phyloP scores from a whole-genome alignment of 2,329 filamentous ascomycete species.

The Colletotrichum scovillei region DNA sequence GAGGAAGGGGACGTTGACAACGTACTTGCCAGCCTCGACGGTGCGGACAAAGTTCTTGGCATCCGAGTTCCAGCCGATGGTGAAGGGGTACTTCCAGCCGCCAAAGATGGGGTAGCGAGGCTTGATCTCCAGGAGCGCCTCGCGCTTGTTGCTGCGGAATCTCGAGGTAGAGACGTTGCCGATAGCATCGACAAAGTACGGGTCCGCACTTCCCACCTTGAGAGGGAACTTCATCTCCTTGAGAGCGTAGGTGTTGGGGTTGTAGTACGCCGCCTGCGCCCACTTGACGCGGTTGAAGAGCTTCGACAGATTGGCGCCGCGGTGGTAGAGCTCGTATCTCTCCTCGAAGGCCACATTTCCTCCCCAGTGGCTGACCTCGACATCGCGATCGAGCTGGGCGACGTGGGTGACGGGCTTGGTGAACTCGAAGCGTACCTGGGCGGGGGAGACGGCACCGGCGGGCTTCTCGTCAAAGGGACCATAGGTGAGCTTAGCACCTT shows the following conservation, averaged over 20 bases:
- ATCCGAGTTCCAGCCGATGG: conserved; percentile 94
- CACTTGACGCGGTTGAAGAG: conserved; percentile 84
- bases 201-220: conserved; percentile 80
- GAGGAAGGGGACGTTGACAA: conserved; percentile 91
- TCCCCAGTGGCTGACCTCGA: conserved; percentile 98
- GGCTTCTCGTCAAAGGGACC: conserved; percentile 87
- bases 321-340: conserved; percentile 88
- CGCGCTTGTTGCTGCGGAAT: conserved; percentile 81
- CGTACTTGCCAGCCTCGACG: conserved; percentile 70
- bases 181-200: conserved; percentile 96
- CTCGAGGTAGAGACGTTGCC: conserved; percentile 96
- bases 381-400: conserved; percentile 83
- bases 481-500: conserved; percentile 88
- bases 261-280: conserved; percentile 79
- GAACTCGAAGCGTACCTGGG: conserved; percentile 91
- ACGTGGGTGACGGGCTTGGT: conserved; percentile 90
- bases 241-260: conserved; percentile 80
- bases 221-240: conserved; percentile 86
- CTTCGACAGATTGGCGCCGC: conserved; percentile 80
- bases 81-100: conserved; percentile 98
- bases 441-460: conserved; percentile 79
- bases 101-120: conserved; percentile 97
- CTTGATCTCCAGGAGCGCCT: conserved; percentile 89
- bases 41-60: conserved; percentile 80
- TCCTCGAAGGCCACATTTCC: conserved; percentile 97